These are phyloP conservation scores for Nemania diffusa DNA, from an alignment of 2,329 filamentous ascomycete genomes.

Conservation along the genomic window DNA sequence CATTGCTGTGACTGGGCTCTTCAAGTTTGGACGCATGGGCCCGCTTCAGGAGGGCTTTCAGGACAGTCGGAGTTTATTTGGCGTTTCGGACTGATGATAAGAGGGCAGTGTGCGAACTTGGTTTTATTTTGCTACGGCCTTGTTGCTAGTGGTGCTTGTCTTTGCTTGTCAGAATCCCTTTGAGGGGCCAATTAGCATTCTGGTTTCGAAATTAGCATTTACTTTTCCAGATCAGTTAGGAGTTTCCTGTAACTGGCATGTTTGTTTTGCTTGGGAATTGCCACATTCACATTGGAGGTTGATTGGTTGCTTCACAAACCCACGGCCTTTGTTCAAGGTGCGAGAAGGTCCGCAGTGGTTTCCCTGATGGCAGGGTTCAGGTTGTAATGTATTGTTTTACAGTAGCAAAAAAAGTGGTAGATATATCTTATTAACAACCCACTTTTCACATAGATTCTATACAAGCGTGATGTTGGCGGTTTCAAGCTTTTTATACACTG, in stretches of 20 bases:
- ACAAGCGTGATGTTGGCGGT: not conserved
- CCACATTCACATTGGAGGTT: slow-evolving; percentile 17
- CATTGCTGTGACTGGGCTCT: slow-evolving; percentile 42
- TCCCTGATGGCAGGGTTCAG: not conserved
- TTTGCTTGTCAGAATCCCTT: slow-evolving; percentile 20
- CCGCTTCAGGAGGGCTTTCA: slow-evolving; percentile 31
- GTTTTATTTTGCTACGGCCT: slow-evolving; percentile 17
- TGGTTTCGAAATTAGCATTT: slow-evolving; percentile 22
- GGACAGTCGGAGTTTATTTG: slow-evolving; percentile 46
- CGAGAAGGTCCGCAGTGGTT: not conserved
- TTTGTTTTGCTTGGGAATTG: slow-evolving; percentile 12
- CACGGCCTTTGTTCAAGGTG: not conserved
- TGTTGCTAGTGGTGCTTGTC: slow-evolving; percentile 11
- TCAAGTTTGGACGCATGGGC: slow-evolving; percentile 19
- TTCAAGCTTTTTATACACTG: not conserved
- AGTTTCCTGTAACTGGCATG: slow-evolving; percentile 12
- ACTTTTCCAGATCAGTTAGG: slow-evolving; percentile 1
- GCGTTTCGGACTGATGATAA: slow-evolving; percentile 43
- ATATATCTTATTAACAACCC: not conserved
- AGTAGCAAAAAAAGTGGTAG: slow-evolving; percentile 17
- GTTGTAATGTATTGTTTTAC: slow-evolving; percentile 14
- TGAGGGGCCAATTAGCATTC: slow-evolving; percentile 13
- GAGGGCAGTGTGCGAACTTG: slow-evolving; percentile 20
- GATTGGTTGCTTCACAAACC: slow-evolving; percentile 7
- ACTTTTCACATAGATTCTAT: not conserved